phyloP scores from a whole-genome alignment of 257 asterid genomes.

The Fraxinus pennsylvanica region DNA sequence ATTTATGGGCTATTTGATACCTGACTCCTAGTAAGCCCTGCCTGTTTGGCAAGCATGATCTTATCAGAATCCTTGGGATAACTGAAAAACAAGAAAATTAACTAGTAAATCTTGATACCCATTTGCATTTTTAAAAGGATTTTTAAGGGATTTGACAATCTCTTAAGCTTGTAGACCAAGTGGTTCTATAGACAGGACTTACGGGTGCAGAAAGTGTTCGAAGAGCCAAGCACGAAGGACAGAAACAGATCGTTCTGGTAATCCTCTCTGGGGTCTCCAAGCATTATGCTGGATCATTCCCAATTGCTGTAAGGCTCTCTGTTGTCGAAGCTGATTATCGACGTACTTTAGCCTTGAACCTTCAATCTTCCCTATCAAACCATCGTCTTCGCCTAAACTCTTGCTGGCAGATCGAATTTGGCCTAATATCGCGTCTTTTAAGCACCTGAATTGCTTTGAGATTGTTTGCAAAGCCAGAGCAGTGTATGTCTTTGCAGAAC shows the following conservation, averaged over 20 bases:
- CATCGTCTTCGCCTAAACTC: constrained; percentile 81
- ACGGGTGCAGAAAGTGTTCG: constrained; percentile 99
- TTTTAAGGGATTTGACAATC: background rate
- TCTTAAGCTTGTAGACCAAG: background rate
- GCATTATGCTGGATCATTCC: constrained; percentile 99
- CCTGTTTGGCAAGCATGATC: constrained; percentile 91
- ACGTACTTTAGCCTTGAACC: constrained; percentile 88
- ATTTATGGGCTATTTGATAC: constrained; percentile 29
- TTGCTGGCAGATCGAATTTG: constrained; percentile 72
- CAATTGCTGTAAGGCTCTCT: constrained; percentile 89
- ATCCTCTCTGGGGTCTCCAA: constrained; percentile 99
- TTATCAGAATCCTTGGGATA: constrained; percentile 98
- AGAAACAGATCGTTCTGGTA: constrained; percentile 92
- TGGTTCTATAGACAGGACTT: constrained; percentile 13
- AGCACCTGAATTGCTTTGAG: constrained; percentile 93
- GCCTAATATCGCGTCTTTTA: constrained; percentile 79
- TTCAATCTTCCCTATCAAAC: constrained; percentile 53
- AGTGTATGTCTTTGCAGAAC: constrained; percentile 86
- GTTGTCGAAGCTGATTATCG: constrained; percentile 86
- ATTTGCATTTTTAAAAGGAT: background rate
- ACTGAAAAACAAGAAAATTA: constrained; percentile 33
- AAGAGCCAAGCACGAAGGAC: constrained; percentile 98
- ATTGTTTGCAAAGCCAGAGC: constrained; percentile 86
- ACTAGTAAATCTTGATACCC: background rate
- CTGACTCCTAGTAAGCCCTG: constrained; percentile 98